Base-by-base conservation (phyloP, 257 asterid species). In the Petrea volubilis region DNA sequence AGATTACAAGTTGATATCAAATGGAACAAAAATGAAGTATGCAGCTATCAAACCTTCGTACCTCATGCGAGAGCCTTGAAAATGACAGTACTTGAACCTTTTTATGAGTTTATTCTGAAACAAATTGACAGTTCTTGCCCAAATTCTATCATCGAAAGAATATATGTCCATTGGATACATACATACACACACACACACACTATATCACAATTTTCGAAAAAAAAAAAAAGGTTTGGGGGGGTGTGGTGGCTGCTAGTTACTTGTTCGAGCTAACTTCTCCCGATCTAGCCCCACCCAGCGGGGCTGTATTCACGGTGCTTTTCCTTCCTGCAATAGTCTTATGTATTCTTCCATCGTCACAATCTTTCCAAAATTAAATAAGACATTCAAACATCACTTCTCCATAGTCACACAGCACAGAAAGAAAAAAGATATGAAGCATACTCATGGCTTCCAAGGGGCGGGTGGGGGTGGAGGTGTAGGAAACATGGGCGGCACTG, bases 381-480 rank as follows among this genome's bases (percentile, higher is more conserved):
- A 72, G 50, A 62, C 70, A 74, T n/a, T n/a, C n/a, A n/a, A n/a
- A n/a, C n/a, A n/a, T n/a, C n/a, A n/a, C n/a, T n/a, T n/a, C n/a
- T n/a, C n/a, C n/a, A n/a, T n/a, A n/a, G n/a, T 75, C 74, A 77
- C 73, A 79, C 68, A 25, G 69, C 64, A 56, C 44, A 47, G 33
- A 59, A 33, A 33, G 25, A 29, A 60, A n/a, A 60, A 34, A 33
- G 6, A n/a, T n/a, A 6, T 62, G 28, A 59, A 58, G 77, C 36
- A 7, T 17, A 29, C 66, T 86, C 78, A 92, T 24, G 99, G 99
- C 77, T 75, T 91, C 97, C 97, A 94, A 6, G 99, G 99, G 49
- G 99, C 95, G 6, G 99, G 99, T 7, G 97, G 97, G 0, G 99
- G 97, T 8, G 99, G 99, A 9, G 98, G 91, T 6, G 91, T 87